A percentile compares a stretch with the other conserved stretches of the same genome.
Evolutionary conservation across 495 filamentous ascomycete species (phyloP).

Genomic region (Lasiosphaeria hispida): DNA sequence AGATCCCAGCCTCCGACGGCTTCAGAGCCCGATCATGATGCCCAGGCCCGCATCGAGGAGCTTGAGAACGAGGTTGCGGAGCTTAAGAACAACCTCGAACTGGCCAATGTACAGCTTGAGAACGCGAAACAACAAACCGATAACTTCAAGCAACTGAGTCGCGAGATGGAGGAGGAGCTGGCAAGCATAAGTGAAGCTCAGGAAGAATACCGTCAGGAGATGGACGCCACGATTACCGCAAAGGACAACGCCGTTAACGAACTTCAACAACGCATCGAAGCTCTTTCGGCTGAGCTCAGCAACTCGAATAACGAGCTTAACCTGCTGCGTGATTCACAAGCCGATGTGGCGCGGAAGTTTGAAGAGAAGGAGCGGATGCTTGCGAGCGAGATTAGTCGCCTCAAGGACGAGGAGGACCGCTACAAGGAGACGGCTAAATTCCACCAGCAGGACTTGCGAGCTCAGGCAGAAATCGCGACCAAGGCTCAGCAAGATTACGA

Average conservation of each 20-base stretch:
- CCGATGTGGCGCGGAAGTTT: conserved; percentile 65
- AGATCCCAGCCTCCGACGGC: conserved; percentile 44
- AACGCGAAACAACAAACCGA: conserved; percentile 75
- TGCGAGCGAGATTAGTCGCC: conserved; percentile 70
- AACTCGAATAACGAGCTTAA: conserved; percentile 77
- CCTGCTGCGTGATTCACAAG: conserved; percentile 70
- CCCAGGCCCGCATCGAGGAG: conserved; percentile 76
- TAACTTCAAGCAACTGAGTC: conserved; percentile 85
- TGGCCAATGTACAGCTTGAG: conserved; percentile 72
- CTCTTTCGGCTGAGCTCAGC: conserved; percentile 75
- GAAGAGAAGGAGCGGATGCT: conserved; percentile 76
- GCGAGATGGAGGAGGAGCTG: conserved; percentile 83
- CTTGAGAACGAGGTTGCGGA: conserved; percentile 77
- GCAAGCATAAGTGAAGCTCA: conserved; percentile 73
- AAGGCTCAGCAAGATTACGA: conserved; percentile 96
- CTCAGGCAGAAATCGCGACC: conserved; percentile 88
- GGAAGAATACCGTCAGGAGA: conserved; percentile 82
- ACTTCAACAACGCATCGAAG: conserved; percentile 76
- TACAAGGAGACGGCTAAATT: conserved; percentile 71
- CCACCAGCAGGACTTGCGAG: conserved; percentile 85
- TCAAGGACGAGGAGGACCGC: conserved; percentile 83
- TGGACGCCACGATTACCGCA: conserved; percentile 66
- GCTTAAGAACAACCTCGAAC: conserved; percentile 75
- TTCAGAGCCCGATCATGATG: conserved; percentile 48
- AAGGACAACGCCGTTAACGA: conserved; percentile 76